phyloP scores from a whole-genome alignment of 2,329 filamentous ascomycete genomes.

The Microsporum ferrugineum region DNA sequence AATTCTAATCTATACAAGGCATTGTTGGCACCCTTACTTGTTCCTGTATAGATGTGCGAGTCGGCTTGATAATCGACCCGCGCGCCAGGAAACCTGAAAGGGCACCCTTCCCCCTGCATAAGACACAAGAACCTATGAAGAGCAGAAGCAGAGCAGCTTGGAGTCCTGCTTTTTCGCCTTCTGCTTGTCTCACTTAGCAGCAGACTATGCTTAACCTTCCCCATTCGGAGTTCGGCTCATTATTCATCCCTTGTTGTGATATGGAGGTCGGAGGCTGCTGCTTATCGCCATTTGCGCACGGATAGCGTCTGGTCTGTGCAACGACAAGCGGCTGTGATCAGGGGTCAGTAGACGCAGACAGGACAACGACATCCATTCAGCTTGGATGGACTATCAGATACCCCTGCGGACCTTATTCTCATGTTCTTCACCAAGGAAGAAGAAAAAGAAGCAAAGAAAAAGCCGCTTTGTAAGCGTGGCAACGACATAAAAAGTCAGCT shows the following conservation, averaged over 20 bases:
- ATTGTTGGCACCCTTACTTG: neutral
- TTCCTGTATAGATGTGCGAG: neutral
- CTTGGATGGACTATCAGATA: neutral
- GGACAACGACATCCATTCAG: neutral
- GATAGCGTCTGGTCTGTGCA: neutral
- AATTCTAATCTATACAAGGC: neutral
- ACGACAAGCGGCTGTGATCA: neutral
- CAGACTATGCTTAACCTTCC: neutral
- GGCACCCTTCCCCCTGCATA: neutral
- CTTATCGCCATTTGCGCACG: constrained; percentile 2
- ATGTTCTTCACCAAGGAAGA: neutral
- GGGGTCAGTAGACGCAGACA: neutral
- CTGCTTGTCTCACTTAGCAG: neutral
- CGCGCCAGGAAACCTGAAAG: neutral
- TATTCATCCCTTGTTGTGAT: neutral
- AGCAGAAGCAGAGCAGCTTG: neutral
- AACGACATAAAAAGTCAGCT: neutral
- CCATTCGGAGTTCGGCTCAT: neutral
- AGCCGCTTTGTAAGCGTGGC: constrained; percentile 1
- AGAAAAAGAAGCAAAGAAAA: neutral
- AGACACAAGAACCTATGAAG: neutral
- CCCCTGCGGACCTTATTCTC: neutral
- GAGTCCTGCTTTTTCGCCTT: neutral
- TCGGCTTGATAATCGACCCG: neutral
- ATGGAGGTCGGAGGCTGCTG: neutral